Evolutionary conservation across 1,284 basidiomycete genomes (phyloP).

Genomic region (Mycosarcoma mackinlayi): DNA sequence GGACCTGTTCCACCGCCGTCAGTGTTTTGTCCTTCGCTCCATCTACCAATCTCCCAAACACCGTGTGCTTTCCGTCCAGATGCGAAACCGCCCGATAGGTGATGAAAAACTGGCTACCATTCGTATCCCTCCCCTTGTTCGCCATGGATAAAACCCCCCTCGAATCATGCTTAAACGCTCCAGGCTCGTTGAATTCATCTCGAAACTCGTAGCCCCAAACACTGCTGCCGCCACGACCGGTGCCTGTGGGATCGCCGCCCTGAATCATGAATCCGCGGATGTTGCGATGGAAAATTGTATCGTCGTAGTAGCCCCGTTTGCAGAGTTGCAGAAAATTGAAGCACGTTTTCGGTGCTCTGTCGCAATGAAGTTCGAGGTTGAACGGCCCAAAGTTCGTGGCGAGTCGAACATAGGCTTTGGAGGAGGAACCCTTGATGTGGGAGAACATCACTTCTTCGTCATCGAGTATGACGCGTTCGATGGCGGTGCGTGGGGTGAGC

Average conservation of each 20-base stretch:
- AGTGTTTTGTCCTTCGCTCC: constrained; percentile 82
- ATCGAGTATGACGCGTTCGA: constrained; percentile 85
- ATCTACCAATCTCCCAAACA: constrained; percentile 91
- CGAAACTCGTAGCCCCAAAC: constrained; percentile 95
- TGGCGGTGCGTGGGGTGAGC: constrained; percentile 80
- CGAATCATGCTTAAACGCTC: constrained; percentile 55
- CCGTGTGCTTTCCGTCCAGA: constrained; percentile 81
- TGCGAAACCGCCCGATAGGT: constrained; percentile 75
- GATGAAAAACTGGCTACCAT: constrained; percentile 63
- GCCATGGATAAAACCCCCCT: constrained; percentile 66
- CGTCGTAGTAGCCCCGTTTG: constrained; percentile 84
- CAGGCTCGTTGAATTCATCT: constrained; percentile 79
- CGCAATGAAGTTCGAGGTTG: constrained; percentile 90
- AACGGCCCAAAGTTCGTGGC: constrained; percentile 88
- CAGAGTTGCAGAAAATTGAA: constrained; percentile 88
- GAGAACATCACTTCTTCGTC: constrained; percentile 88
- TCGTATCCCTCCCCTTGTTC: constrained; percentile 62
- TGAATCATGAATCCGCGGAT: constrained; percentile 99
- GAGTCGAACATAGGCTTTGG: constrained; percentile 73
- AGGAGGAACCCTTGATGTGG: constrained; percentile 70
- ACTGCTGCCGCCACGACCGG: constrained; percentile 90
- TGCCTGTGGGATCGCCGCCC: constrained; percentile 96
- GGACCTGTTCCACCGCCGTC: constrained; percentile 82
- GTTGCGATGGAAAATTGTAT: constrained; percentile 86
- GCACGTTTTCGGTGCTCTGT: constrained; percentile 89